These are phyloP conservation scores for Exobasidium rhododendri DNA, from an alignment of 1,284 basidiomycete genomes.

Conservation along the genomic window DNA sequence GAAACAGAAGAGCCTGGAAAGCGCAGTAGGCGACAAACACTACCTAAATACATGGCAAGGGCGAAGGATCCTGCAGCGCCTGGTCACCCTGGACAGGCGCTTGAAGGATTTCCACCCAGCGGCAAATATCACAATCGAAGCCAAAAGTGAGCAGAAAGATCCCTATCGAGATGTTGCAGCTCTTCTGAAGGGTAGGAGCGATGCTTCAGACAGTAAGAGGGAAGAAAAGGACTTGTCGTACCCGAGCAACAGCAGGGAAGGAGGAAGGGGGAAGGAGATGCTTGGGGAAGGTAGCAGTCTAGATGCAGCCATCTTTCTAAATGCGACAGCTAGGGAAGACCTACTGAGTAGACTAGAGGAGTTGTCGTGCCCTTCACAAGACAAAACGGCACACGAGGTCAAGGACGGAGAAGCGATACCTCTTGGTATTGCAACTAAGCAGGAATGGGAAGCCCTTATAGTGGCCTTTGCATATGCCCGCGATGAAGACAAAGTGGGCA, in stretches of 20 bases:
- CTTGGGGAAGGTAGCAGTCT: not conserved
- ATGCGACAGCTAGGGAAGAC: not conserved
- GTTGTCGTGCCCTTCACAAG: not conserved
- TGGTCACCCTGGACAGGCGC: not conserved
- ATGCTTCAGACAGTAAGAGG: too few species aligned
- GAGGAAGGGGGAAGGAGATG: not conserved
- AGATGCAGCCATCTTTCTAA: not conserved
- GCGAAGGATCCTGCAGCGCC: not conserved
- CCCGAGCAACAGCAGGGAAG: not conserved
- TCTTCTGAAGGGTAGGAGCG: not conserved
- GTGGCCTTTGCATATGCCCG: conserved; percentile 27
- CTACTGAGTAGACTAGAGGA: not conserved
- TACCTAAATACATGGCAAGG: not conserved
- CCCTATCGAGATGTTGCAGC: not conserved
- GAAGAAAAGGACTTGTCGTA: not conserved
- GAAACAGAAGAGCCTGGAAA: not conserved
- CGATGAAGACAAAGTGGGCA: conserved; percentile 19
- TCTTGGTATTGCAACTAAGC: conserved; percentile 24
- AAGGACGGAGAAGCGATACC: conserved; percentile 13
- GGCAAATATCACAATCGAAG: not conserved
- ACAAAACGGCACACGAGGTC: not conserved
- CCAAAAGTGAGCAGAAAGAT: not conserved
- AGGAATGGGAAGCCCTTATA: conserved; percentile 42
- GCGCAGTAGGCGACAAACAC: not conserved
- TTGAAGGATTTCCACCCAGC: not conserved